phyloP scores from a whole-genome alignment of 306 rosid genomes.

The Fragaria ananassa region DNA sequence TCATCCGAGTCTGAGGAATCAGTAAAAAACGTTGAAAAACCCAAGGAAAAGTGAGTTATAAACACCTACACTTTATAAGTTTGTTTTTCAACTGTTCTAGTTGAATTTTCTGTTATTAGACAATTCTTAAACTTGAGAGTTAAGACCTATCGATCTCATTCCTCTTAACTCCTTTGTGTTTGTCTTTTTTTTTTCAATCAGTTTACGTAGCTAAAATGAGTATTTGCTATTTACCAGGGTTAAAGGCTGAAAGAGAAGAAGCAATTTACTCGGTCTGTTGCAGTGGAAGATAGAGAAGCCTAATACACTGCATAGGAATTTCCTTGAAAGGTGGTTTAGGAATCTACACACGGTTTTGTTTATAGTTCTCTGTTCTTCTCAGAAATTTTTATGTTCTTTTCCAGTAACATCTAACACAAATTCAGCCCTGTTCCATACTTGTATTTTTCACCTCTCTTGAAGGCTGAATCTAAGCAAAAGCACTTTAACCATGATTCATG shows the following conservation, averaged over 20 bases:
- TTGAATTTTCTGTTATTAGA: constrained; percentile 7
- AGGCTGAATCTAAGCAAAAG: background rate
- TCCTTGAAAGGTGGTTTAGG: constrained; percentile 25
- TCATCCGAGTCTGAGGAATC: constrained; percentile 40
- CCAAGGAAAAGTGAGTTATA: constrained; percentile 60
- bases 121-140: background rate
- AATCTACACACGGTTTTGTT: constrained; percentile 41
- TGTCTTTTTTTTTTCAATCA: background rate
- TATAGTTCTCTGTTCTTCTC: constrained; percentile 22
- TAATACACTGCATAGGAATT: constrained; percentile 17
- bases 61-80: background rate
- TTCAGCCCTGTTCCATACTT: constrained; percentile 2
- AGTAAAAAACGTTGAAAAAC: constrained; percentile 36
- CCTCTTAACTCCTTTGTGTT: constrained; percentile 1
- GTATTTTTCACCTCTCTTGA: background rate
- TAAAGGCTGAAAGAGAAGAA: constrained; percentile 33
- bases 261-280: constrained; percentile 28
- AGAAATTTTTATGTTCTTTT: background rate
- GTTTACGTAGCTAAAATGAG: background rate
- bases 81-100: background rate
- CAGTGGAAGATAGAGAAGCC: constrained; percentile 22
- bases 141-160: background rate
- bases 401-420: constrained; percentile 9
- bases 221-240: constrained; percentile 37
- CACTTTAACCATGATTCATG: background rate